Base-by-base conservation (phyloP, 495 filamentous ascomycete genomes). In the Annulohypoxylon maeteangense region DNA sequence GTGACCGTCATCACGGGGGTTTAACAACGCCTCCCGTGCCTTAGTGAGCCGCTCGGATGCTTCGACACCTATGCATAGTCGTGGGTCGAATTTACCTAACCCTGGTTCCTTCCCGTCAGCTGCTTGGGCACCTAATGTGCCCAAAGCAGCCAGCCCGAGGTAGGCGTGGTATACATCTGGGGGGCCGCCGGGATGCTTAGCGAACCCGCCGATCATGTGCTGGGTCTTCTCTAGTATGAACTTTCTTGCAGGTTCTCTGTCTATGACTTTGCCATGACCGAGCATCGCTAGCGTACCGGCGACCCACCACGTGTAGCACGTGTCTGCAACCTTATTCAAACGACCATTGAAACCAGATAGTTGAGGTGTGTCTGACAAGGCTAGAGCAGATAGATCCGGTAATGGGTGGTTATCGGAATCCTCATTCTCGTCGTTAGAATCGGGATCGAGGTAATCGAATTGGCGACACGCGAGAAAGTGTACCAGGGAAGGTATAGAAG, bases 271-370 rank as follows among this genome's bases (percentile, higher is more conserved):
- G 11, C 86, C 77, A 57, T 87, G 82, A 22, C 88, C 86, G 14
- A 98, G 84, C 69, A 93, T 90, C 53, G 82, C 81, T 6, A 98
- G 78, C 5, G 92, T 88, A 10, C 87, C 94, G 27, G 84, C 84
- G 1, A 91, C 91, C 95, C 95, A 99, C 83, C 93, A 99, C 5
- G 87, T 89, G 79, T 99, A 98, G 79, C 95, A 99, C 1, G 95
- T 98, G 80, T 99, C 95, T 18, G 90, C 89, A 11, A 87, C 78
- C 76, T 99, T 99, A 81, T 97, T 97, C 67, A 85, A 87, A 34
- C 95, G 88, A 45, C 95, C 95, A 72, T 95, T 97, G 76, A 96
- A 92, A 22, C 93, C 95, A 6, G 83, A 78, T 84, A 76, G 40
- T 7, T 80, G 70, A 70, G 77, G 44, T 74, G 69, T 56, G 45